Base-by-base conservation (phyloP, 2,329 filamentous ascomycete species). In the Arachnomyces sp. region DNA sequence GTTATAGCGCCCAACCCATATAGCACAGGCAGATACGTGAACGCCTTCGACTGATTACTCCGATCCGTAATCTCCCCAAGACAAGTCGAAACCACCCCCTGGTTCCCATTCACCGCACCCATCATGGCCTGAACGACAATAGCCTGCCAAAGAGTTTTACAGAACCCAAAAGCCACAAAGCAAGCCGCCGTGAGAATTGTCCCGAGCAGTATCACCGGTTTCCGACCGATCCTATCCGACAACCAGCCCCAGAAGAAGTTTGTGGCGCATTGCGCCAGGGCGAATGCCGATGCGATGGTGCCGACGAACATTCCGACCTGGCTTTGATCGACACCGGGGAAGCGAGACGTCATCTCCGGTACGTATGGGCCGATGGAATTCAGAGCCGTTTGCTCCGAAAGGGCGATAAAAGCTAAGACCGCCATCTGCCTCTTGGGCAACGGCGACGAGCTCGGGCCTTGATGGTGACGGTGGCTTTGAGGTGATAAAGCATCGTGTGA, bases 301-400 rank as follows among this genome's bases (percentile, higher is more conserved):
- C 92, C 92, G 1, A 96, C 88, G 58, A 94, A 96, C 31, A 96
- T 59, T 1, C 90, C 92, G 25, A 84, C 82, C 52, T 88, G 71
- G 4, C 71, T 72, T 2, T 74, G 65, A 14, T 83, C 75, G 14
- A 95, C 82, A 46, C 86, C 86, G 1, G 86, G 84, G 59, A 96
- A 96, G 1, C 79, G 80, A 15, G 79, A 77, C 1, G 89, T 82
- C 90, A 98, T 96, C 52, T 88, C 78, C 0, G 92, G 92, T 2
- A 98, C 77, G 62, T 98, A 98, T 1, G 92, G 92, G 8, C 84
- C 85, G 55, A 98, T 95, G 15, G 88, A 95, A 63, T 98, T 98
- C 57, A 98, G 75, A 0, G 92, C 92, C 0, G 90, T 96, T 70
- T 98, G 92, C 60, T 98, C 92, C 39, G 86, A 84, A 15, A 98